These are phyloP conservation scores for Candida parachauliodes DNA, from an alignment of 805 yeast species.

Conservation along the genomic window DNA sequence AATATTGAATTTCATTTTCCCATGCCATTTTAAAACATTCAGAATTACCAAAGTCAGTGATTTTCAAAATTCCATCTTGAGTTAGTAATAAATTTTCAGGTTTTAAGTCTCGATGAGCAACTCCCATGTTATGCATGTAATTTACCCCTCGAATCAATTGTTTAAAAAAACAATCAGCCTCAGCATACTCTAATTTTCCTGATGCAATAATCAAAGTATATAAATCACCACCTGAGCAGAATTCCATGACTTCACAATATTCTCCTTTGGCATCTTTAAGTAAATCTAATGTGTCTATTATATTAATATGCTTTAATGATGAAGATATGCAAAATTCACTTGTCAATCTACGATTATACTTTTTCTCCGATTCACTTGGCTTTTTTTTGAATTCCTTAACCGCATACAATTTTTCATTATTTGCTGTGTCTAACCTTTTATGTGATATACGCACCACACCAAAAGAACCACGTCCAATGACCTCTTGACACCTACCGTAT, in stretches of 20 bases:
- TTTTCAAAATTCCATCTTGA: slow-evolving; percentile 67
- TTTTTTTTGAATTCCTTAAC: slow-evolving; percentile 79
- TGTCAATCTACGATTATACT: slow-evolving; percentile 69
- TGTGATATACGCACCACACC: slow-evolving; percentile 92
- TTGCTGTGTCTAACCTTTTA: slow-evolving; percentile 40
- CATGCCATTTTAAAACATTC: slow-evolving; percentile 84
- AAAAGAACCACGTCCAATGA: slow-evolving; percentile 89
- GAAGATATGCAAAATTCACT: slow-evolving; percentile 82
- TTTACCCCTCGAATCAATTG: slow-evolving; percentile 80
- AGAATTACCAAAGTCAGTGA: slow-evolving; percentile 85
- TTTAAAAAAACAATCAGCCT: slow-evolving; percentile 88
- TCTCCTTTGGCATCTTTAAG: slow-evolving; percentile 79
- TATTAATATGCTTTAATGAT: slow-evolving; percentile 71
- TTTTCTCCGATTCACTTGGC: slow-evolving; percentile 58
- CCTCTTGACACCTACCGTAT: slow-evolving; percentile 93
- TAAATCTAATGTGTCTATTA: slow-evolving; percentile 72
- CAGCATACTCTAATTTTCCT: slow-evolving; percentile 75
- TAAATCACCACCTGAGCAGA: slow-evolving; percentile 77
- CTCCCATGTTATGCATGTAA: slow-evolving; percentile 88
- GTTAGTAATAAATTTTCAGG: slow-evolving; percentile 81
- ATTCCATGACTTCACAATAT: slow-evolving; percentile 83
- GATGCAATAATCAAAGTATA: slow-evolving; percentile 70
- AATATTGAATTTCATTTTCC: slow-evolving; percentile 67
- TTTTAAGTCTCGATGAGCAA: slow-evolving; percentile 85
- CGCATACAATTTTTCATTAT: slow-evolving; percentile 56